Conservation (phyloP, 495 filamentous ascomycete genomes). For the Hypoxylon lienhwacheense region DNA sequence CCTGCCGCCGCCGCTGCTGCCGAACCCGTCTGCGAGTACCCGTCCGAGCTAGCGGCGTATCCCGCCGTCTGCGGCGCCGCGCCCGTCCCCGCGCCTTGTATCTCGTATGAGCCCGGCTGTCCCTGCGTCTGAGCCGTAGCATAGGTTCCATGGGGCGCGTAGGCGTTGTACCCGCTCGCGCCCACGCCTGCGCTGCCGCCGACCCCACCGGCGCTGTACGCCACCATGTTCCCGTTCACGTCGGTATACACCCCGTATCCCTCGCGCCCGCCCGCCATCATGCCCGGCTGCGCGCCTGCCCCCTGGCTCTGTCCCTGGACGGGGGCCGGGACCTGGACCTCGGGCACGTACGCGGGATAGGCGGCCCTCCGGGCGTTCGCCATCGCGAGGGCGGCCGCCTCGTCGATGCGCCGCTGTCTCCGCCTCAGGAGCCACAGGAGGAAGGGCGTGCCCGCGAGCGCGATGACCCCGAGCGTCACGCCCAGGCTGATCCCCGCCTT, state of each 20-base stretch:
- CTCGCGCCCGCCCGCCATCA: not conserved
- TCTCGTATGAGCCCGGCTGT: no score
- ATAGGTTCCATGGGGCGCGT: no score
- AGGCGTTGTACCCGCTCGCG: no score
- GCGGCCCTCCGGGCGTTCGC: not conserved
- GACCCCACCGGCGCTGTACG: not conserved
- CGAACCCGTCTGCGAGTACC: constrained; percentile 2
- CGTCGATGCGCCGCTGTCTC: constrained; percentile 18
- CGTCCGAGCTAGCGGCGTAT: not conserved
- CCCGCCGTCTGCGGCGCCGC: not conserved
- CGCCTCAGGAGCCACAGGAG: constrained; percentile 23
- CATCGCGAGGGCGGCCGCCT: constrained; percentile 3
- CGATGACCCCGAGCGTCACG: constrained; percentile 30
- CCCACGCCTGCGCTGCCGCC: no score
- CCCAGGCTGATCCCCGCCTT: constrained; percentile 32
- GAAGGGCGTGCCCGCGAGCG: constrained; percentile 22
- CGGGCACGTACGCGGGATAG: no score
- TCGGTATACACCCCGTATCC: constrained; percentile 11
- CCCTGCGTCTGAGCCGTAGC: no score
- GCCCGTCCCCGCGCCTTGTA: no score
- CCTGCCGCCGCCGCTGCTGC: not conserved
- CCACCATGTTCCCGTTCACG: no score
- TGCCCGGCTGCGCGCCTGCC: no score
- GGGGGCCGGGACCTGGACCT: no score
- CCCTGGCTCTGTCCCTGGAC: not conserved